A percentile compares a stretch with the other conserved stretches of the same genome.
phyloP scores from a whole-genome alignment of 1,284 basidiomycete genomes.

The Singerocomus inundabilis region DNA sequence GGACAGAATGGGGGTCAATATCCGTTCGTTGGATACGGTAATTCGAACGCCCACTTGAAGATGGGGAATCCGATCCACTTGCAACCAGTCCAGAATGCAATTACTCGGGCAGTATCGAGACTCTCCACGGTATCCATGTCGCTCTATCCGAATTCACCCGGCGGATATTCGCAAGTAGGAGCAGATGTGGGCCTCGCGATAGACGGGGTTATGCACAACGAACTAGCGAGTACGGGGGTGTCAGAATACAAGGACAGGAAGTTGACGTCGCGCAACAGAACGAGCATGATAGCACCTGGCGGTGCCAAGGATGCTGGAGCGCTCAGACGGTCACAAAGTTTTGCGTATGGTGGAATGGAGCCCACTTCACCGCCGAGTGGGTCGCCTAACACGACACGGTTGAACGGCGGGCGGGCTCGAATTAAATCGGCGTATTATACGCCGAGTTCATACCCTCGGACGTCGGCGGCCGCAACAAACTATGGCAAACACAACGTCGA shows the following conservation, averaged over 20 bases:
- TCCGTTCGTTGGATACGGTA: conserved; percentile 24
- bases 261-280: conserved; percentile 33
- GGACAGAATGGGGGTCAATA: conserved; percentile 23
- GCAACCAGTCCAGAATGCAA: conserved; percentile 37
- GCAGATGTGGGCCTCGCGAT: conserved; percentile 45
- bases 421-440: conserved; percentile 69
- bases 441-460: conserved; percentile 52
- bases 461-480: conserved; percentile 40
- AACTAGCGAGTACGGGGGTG: conserved; percentile 30
- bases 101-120: conserved; percentile 42
- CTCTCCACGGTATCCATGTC: conserved; percentile 54
- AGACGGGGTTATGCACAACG: conserved; percentile 45
- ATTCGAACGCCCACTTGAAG: conserved; percentile 18
- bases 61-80: conserved; percentile 27
- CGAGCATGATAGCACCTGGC: conserved; percentile 28
- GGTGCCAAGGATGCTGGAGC: conserved; percentile 23
- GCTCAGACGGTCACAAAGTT: conserved; percentile 38
- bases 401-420: conserved; percentile 51
- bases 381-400: conserved; percentile 21
- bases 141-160: conserved; percentile 49
- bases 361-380: conserved; percentile 41
- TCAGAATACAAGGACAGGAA: conserved; percentile 39
- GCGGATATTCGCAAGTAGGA: conserved; percentile 27
- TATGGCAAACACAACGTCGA: conserved; percentile 36
- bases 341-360: conserved; percentile 57